phyloP scores from a whole-genome alignment of 352 stramenopile species.

The Pythium dissimile region DNA sequence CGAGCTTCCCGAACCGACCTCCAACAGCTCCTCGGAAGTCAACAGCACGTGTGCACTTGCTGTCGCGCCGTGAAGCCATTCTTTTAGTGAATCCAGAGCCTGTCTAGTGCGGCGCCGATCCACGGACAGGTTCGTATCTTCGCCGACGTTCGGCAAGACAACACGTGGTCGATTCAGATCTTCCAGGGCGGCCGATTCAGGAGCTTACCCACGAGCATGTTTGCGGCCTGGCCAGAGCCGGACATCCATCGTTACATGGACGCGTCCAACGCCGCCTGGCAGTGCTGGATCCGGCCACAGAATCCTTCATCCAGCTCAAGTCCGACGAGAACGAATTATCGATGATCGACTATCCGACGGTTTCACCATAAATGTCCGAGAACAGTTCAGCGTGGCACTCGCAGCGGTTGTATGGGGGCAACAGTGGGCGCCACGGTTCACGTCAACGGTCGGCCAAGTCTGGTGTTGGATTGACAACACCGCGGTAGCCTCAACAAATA shows the following conservation, averaged over 20 bases:
- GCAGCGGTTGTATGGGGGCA: constrained; percentile 17
- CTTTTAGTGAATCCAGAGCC: not conserved
- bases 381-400: constrained; percentile 25
- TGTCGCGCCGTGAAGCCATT: not conserved
- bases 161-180: too few relatives aligned
- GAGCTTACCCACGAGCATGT: not conserved
- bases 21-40: constrained; percentile 15
- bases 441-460: constrained; percentile 1
- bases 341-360: not conserved
- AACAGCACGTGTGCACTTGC: constrained; percentile 21
- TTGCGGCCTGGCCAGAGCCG: not conserved
- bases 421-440: not conserved
- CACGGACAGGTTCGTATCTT: not conserved
- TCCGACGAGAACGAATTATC: not conserved
- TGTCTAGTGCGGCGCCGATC: not conserved
- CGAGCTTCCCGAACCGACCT: constrained; percentile 4
- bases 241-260: constrained; percentile 10
- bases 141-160: not conserved
- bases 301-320: not conserved
- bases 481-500: constrained; percentile 19
- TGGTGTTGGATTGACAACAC: constrained; percentile 32
- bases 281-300: not conserved
- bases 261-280: not conserved
- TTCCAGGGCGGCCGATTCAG: too few relatives aligned
- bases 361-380: constrained; percentile 33